Evolutionary conservation across 2,329 filamentous ascomycete genomes (phyloP).

Genomic region (Sporothrix luriei): DNA sequence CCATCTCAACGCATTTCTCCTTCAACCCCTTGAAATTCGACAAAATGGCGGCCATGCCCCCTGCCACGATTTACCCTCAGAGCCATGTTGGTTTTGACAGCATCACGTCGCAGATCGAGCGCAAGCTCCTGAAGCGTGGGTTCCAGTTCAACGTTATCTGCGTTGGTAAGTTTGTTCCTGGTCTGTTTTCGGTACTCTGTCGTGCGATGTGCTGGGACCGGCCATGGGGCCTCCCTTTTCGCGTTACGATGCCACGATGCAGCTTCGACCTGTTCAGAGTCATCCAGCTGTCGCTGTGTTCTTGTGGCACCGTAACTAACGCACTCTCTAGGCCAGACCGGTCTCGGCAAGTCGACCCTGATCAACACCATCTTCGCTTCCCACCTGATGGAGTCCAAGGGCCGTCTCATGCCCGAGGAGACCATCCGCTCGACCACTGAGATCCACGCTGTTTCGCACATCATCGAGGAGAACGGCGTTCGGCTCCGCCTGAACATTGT

Average conservation of each 20-base stretch:
- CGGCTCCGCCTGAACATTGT: slow-evolving; percentile 98
- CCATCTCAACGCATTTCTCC: slow-evolving; percentile 23
- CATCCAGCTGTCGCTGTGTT: neutral
- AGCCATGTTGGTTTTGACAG: slow-evolving; percentile 99
- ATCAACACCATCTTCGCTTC: slow-evolving; percentile 99
- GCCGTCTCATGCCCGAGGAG: slow-evolving; percentile 88
- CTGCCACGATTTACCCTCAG: slow-evolving; percentile 78
- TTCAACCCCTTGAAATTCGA: slow-evolving; percentile 16
- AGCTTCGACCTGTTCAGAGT: too few species aligned
- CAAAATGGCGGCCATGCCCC: slow-evolving; percentile 64
- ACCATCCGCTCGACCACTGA: slow-evolving; percentile 93
- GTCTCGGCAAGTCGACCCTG: slow-evolving; percentile 96
- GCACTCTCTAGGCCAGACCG: slow-evolving; percentile 76
- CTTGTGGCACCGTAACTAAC: neutral
- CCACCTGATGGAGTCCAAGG: slow-evolving; percentile 98
- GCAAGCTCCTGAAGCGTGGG: slow-evolving; percentile 98
- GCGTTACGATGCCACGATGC: slow-evolving; percentile 3
- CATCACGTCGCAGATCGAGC: slow-evolving; percentile 99
- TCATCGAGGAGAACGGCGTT: slow-evolving; percentile 99
- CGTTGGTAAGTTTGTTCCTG: slow-evolving; percentile 72
- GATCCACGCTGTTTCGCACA: slow-evolving; percentile 96
- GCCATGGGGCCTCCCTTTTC: slow-evolving; percentile 7
- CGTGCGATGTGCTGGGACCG: neutral
- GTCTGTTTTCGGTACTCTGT: neutral
- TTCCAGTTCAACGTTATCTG: slow-evolving; percentile 98